A percentile compares a stretch with the other conserved stretches of the same genome.
Conservation (phyloP, 1,284 basidiomycete genomes). For the Cryptococcus hybrid region DNA sequence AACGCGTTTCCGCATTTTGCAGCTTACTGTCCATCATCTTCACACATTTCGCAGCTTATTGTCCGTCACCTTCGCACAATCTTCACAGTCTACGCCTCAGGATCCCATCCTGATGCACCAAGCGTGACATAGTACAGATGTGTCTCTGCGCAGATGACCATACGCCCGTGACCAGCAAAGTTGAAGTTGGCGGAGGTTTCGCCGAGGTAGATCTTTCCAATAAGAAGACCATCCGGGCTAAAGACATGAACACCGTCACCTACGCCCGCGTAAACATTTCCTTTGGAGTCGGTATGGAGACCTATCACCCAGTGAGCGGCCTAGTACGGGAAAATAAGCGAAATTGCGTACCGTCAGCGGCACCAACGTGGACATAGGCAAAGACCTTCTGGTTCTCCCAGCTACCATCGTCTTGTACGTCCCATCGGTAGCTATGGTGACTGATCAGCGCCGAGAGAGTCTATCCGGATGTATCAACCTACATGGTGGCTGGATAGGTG, state of each 20-base stretch:
- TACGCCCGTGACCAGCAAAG: constrained; percentile 62
- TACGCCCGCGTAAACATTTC: constrained; percentile 67
- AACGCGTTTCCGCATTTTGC: too few relatives aligned
- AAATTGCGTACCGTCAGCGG: constrained; percentile 55
- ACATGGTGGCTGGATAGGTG: constrained; percentile 68
- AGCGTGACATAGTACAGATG: constrained; percentile 64
- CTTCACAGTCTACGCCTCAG: not conserved
- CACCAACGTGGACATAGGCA: constrained; percentile 64
- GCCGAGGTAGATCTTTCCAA: constrained; percentile 72
- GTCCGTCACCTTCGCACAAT: too few relatives aligned
- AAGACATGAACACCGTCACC: constrained; percentile 74
- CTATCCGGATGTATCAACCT: constrained; percentile 23
- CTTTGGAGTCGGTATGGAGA: constrained; percentile 60
- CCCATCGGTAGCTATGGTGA: constrained; percentile 62
- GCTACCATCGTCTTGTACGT: constrained; percentile 60
- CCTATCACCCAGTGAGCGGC: constrained; percentile 21
- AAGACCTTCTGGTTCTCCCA: constrained; percentile 68
- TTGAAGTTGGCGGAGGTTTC: constrained; percentile 60
- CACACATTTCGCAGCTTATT: too few relatives aligned
- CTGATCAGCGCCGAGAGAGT: not conserved
- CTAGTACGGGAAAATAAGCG: not conserved
- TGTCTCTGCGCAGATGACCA: constrained; percentile 68
- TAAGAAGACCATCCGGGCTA: constrained; percentile 60
- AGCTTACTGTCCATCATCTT: too few relatives aligned
- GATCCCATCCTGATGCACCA: constrained; percentile 33